Evolutionary conservation across 2,329 filamentous ascomycete genomes (phyloP).

Genomic region (Diaporthe vaccinii): DNA sequence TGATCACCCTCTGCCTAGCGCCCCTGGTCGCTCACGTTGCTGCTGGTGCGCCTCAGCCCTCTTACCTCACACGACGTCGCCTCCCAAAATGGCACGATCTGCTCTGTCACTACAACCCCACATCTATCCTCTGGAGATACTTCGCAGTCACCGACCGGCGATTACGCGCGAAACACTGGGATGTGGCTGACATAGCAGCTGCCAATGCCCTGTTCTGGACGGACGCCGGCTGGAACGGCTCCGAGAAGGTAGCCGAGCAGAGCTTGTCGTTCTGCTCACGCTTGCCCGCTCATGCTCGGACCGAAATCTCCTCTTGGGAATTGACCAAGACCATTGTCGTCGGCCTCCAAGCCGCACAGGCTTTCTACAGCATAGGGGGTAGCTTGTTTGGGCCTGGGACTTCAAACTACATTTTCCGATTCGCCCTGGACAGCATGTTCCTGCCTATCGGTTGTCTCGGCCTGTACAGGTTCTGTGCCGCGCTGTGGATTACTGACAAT

Average conservation of each 20-base stretch:
- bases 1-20: not conserved
- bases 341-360: not conserved
- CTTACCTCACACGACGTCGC: not conserved
- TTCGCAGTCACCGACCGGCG: not conserved
- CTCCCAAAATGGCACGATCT: not conserved
- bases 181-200: not conserved
- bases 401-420: not conserved
- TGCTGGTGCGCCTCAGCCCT: not conserved
- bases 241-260: not conserved
- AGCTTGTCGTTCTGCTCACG: not conserved
- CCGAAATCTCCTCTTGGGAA: not conserved
- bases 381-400: not conserved
- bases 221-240: conserved; percentile 1
- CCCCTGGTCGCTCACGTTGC: not conserved
- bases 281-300: not conserved
- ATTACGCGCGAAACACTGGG: not conserved
- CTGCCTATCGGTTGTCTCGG: not conserved
- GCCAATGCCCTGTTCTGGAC: conserved; percentile 2
- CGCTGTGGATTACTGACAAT: not conserved
- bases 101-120: not conserved
- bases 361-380: not conserved
- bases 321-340: not conserved
- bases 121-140: not conserved
- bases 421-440: not conserved
- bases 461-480: not conserved